Evolutionary conservation across 768 basidiomycete genomes (phyloP).

Genomic region (Hygrophorus russula): DNA sequence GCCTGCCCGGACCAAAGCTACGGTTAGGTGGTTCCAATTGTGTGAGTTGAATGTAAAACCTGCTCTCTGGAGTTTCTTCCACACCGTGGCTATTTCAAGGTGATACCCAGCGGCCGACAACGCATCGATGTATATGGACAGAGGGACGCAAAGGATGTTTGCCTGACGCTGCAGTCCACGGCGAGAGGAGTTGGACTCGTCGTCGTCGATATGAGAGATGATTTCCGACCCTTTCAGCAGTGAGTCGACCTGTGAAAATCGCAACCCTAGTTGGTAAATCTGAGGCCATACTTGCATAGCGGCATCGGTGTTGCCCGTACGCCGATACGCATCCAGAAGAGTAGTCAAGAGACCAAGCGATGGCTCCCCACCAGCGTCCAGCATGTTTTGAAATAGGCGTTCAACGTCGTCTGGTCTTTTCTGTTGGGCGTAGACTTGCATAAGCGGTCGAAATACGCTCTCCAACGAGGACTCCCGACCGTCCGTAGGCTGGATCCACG

Average conservation of each 20-base stretch:
- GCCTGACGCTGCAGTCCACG: conserved; percentile 17
- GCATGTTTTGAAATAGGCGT: conserved; percentile 39
- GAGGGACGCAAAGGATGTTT: conserved; percentile 60
- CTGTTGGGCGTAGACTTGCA: conserved; percentile 36
- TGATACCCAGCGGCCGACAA: conserved; percentile 57
- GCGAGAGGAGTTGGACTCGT: conserved; percentile 9
- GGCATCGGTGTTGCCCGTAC: conserved; percentile 38
- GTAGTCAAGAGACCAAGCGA: conserved; percentile 49
- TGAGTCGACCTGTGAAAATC: conserved; percentile 21
- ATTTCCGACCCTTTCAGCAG: no score
- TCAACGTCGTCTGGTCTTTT: conserved; percentile 42
- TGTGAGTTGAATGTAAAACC: conserved; percentile 78
- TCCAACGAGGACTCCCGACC: conserved; percentile 35
- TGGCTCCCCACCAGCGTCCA: conserved; percentile 43
- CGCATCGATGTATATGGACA: conserved; percentile 75
- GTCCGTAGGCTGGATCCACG: conserved; percentile 28
- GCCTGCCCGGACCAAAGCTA: conserved; percentile 70
- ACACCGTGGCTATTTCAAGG: conserved; percentile 46
- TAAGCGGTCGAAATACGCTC: conserved; percentile 49
- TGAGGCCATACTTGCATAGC: conserved; percentile 59
- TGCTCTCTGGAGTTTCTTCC: conserved; percentile 47
- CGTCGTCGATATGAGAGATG: conserved; percentile 16
- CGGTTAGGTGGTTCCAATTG: conserved; percentile 84
- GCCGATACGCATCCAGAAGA: conserved; percentile 66
- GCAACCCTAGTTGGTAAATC: conserved; percentile 48